Percentiles rank a stretch among this genome's conserved stretches.
Evolutionary conservation across 306 rosid genomes (phyloP).

Genomic region (Vigna unguiculata): DNA sequence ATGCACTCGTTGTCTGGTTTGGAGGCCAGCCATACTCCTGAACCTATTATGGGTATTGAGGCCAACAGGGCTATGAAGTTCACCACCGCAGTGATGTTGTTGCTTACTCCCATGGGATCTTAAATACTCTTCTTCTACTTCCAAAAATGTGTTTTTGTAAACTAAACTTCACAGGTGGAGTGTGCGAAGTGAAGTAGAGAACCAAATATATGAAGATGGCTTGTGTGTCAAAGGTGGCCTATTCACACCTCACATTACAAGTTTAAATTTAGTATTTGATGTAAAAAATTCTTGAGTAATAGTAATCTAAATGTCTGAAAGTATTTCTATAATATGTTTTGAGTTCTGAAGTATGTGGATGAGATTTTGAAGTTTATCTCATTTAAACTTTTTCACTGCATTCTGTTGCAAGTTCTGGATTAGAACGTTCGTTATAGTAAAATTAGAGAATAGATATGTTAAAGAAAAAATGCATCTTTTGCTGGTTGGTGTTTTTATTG

Average conservation of each 20-base stretch:
- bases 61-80: constrained; percentile 75
- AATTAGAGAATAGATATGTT: not conserved
- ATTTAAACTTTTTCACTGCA: not conserved
- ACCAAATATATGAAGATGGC: not conserved
- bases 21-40: constrained; percentile 83
- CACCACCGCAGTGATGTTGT: constrained; percentile 66
- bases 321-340: too few species aligned
- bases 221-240: not conserved
- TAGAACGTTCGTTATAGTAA: not conserved
- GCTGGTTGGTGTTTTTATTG: not conserved
- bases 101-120: constrained; percentile 70
- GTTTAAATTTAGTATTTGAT: too few species aligned
- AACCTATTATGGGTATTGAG: constrained; percentile 68
- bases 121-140: not conserved
- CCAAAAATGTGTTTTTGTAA: not conserved
- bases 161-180: not conserved
- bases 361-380: too few species aligned
- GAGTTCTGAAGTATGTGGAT: too few species aligned
- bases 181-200: not conserved
- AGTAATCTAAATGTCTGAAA: too few species aligned
- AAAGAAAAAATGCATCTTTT: not conserved
- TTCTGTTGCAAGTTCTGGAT: not conserved
- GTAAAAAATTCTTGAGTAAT: too few species aligned
- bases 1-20: constrained; percentile 84
- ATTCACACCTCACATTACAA: not conserved